Evolutionary conservation across 2,329 filamentous ascomycete species (phyloP), one percentile per base, ranked within the genome.

Genomic region (Pseudogymnoascus sp.): DNA sequence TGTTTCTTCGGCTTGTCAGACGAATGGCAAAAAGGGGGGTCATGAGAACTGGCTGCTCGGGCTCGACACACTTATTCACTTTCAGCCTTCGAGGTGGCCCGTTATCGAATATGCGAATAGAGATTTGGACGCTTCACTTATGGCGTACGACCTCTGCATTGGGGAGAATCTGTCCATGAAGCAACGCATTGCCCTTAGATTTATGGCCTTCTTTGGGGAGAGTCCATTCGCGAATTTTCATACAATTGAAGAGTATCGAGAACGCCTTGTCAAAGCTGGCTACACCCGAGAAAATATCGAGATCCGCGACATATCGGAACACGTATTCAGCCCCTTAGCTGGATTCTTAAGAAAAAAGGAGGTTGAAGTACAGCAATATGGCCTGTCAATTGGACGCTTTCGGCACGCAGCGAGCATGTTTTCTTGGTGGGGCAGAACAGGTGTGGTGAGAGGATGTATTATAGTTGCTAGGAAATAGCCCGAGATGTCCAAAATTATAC

Each of bases 251-350:
- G 70, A 77, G 57, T 85, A 85, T 66, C 68, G 72, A 28, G 65
- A 66, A 2, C 75, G 79, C 58, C 69, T 86, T 6, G 69, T 75
- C 1, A 70, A 73, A 16, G 78, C 75, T 2, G 82, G 82, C 2
- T 85, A 84, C 64, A 69, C 74, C 11, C 60, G 64, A 2, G 69
- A 72, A 0, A 61, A 64, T 6, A 77, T 83, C 41, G 69, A 71
- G 25, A 73, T 83, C 1, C 69, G 70, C 14, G 82, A 85, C 65
- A 72, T 85, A 16, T 81, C 81, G 2, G 73, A 76, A 4, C 69
- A 82, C 63, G 81, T 84, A 0, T 85, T 85, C 65, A 64, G 69
- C 0, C 80, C 80, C 0, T 67, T 85, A 14, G 75, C 77, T 3
- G 65, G 59, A 1, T 82, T 77, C 61, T 69, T 85, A 25, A 67